These are phyloP conservation scores for Arxiozyma heterogenica DNA, from an alignment of 1,139 yeast species.

Conservation along the genomic window DNA sequence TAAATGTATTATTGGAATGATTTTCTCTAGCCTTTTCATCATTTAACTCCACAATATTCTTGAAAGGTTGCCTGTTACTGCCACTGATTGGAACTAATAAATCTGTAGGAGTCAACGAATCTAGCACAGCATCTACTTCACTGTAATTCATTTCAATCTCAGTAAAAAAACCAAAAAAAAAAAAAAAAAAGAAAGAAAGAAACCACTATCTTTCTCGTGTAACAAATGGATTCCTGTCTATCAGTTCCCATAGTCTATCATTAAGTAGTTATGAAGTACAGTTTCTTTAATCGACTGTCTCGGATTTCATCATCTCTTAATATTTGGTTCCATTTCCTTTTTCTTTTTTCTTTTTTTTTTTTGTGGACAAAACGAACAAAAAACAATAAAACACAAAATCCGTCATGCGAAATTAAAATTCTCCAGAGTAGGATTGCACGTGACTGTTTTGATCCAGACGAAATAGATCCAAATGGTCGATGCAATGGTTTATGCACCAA, in stretches of 20 bases:
- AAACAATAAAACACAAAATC: not conserved
- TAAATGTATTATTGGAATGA: not conserved
- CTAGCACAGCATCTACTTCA: not conserved
- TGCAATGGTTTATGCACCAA: not conserved
- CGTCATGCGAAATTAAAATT: not conserved
- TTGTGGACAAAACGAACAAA: too few species aligned
- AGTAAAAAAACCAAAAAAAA: not conserved
- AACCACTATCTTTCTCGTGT: too few species aligned
- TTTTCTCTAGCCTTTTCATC: not conserved
- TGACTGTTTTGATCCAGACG: not conserved
- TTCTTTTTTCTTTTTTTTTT: not conserved
- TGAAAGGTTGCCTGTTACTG: not conserved
- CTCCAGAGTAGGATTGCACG: not conserved
- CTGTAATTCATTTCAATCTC: not conserved
- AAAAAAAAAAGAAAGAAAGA: too few species aligned
- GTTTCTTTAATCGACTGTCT: too few species aligned
- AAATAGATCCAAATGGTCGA: not conserved
- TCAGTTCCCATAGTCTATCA: too few species aligned
- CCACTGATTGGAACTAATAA: not conserved
- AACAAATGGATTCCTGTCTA: too few species aligned
- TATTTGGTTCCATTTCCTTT: too few species aligned
- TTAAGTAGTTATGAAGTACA: too few species aligned
- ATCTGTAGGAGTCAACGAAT: not conserved
- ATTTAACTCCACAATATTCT: not conserved
- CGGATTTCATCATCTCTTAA: too few species aligned